phyloP scores from a whole-genome alignment of 2,329 filamentous ascomycete species.

The Whalleya microplaca region DNA sequence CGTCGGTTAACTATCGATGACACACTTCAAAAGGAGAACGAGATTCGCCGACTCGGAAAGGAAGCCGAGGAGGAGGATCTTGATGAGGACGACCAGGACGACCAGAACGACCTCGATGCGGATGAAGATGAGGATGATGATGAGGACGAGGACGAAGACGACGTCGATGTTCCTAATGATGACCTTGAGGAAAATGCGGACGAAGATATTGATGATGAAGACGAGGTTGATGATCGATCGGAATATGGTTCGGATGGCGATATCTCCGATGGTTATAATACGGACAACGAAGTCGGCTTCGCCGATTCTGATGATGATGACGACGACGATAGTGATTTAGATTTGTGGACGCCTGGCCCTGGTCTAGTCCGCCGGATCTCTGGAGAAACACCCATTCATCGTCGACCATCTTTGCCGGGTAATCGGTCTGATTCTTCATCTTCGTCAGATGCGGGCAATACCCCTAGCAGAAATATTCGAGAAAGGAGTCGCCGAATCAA shows the following conservation, averaged over 20 bases:
- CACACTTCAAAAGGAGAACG: constrained; percentile 86
- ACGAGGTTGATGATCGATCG: constrained; percentile 60
- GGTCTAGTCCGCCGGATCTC: constrained; percentile 44
- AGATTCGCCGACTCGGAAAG: constrained; percentile 80
- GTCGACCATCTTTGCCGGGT: constrained; percentile 46
- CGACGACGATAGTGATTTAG: constrained; percentile 69
- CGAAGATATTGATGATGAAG: constrained; percentile 57
- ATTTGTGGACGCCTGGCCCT: constrained; percentile 58
- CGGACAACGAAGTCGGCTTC: constrained; percentile 70
- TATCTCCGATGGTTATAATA: constrained; percentile 72
- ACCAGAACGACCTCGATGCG: constrained; percentile 49
- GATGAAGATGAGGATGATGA: constrained; percentile 54
- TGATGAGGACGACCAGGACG: constrained; percentile 70
- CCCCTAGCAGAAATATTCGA: constrained; percentile 36
- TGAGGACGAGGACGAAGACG: constrained; percentile 52
- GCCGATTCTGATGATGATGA: constrained; percentile 72
- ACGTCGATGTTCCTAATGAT: constrained; percentile 52
- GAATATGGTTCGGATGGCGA: constrained; percentile 60
- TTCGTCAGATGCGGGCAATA: constrained; percentile 47
- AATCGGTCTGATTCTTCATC: constrained; percentile 65
- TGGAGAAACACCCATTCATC: constrained; percentile 41
- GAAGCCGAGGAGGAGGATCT: constrained; percentile 90
- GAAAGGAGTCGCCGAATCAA: constrained; percentile 48
- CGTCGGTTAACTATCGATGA: constrained; percentile 85
- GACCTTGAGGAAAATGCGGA: constrained; percentile 55